These are phyloP conservation scores for Trichoderma reesei DNA, from an alignment of 495 filamentous ascomycete genomes.

Conservation along the genomic window DNA sequence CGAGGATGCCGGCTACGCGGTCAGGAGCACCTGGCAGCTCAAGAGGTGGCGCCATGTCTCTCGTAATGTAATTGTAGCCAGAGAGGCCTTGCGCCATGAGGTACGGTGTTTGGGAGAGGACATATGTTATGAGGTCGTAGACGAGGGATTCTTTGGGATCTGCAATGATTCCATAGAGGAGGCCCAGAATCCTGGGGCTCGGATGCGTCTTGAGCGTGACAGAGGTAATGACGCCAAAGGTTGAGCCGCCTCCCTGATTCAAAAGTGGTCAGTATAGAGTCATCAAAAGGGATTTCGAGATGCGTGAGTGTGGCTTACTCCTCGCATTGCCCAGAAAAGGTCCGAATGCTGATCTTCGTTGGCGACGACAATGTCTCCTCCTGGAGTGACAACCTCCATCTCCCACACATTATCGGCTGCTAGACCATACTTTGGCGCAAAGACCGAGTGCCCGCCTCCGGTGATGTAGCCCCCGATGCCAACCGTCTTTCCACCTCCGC, in stretches of 20 bases:
- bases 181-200: conserved; percentile 19
- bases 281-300: too few species aligned
- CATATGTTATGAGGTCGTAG: conserved; percentile 27
- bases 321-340: conserved; percentile 59
- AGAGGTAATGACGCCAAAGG: conserved; percentile 52
- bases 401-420: conserved; percentile 54
- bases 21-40: conserved; percentile 15
- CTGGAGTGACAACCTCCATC: conserved; percentile 50
- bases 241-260: conserved; percentile 48
- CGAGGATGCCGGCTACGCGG: conserved; percentile 25
- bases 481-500: conserved; percentile 23
- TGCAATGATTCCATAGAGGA: conserved; percentile 15
- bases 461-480: conserved; percentile 46
- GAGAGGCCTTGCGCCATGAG: conserved; percentile 29
- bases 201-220: conserved; percentile 38
- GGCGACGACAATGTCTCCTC: conserved; percentile 42
- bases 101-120: conserved; percentile 27
- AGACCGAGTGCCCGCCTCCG: conserved; percentile 50
- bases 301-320: conserved; percentile 25
- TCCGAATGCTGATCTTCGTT: conserved; percentile 49
- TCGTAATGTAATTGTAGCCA: conserved; percentile 25
- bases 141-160: conserved; percentile 11
- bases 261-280: neutral
- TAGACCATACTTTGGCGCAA: conserved; percentile 47
- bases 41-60: conserved; percentile 18